Base-by-base conservation (phyloP, 257 asterid species). In the Ilex aquifolium region DNA sequence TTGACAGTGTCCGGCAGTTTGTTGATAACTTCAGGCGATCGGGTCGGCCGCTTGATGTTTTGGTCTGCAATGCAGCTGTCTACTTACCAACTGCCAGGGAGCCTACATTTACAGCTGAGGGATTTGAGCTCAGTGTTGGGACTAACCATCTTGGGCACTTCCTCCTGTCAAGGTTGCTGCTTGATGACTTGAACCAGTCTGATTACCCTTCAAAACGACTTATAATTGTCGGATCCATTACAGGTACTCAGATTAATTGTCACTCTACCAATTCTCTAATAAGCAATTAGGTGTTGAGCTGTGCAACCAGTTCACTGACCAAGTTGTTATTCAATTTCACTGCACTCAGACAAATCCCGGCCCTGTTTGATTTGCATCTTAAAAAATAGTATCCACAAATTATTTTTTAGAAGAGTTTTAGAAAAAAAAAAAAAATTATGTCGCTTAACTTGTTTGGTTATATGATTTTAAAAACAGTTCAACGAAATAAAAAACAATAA, bases 221-320 rank as follows among this genome's bases (percentile, higher is more conserved):
- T 63, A 86, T 92, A 17, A 92, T 92, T 32, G 98, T 92, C 17
- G 97, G 97, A 31, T 92, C 97, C n/a, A 92, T 92, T 55, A 88
- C 97, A 68, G 97, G 96, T 91, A 74, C 1, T 11, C 31, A 11
- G 16, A 3, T 21, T 46, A 58, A 56, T 32, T 6, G 17, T 9
- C 7, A 42, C 10, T 6, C 12, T 11, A 42, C 7, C 48, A 42
- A 11, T 42, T 6, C 7, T 42, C 12, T 11, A 1, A 42, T 7
- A 6, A 7, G 48, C 7, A 42, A 0, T 11, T 21, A 21, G 27
- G 27, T 21, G 27, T 21, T 21, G 27, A 21, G 27, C 27, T 21
- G 27, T 21, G 27, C 27, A 21, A 21, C 27, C 27, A 21, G 27
- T 21, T 21, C 27, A 21, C 27, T 21, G 27, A n/a, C n/a, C n/a